phyloP scores from a whole-genome alignment of 2,329 filamentous ascomycete genomes.

The Xylaria polymorpha region DNA sequence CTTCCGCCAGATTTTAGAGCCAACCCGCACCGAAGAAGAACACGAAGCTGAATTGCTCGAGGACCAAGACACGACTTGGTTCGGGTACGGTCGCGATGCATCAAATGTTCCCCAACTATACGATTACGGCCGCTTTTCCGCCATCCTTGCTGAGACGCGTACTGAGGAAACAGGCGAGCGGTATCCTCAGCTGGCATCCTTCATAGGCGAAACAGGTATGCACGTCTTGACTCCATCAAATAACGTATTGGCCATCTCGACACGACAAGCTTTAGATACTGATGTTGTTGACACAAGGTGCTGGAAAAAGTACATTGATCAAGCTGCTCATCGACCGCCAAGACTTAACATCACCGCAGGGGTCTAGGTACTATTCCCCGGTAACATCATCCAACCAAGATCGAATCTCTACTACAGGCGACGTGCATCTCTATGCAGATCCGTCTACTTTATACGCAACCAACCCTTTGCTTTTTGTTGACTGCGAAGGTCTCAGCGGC shows the following conservation, averaged over 20 bases:
- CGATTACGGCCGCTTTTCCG: constrained; percentile 56
- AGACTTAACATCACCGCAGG: constrained; percentile 44
- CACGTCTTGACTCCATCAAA: neutral
- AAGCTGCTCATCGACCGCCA: constrained; percentile 59
- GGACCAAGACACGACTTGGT: constrained; percentile 51
- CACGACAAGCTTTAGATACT: neutral
- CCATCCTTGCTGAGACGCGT: constrained; percentile 53
- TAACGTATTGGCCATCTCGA: neutral
- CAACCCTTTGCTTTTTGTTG: constrained; percentile 60
- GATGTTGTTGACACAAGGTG: constrained; percentile 46
- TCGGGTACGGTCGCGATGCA: constrained; percentile 50
- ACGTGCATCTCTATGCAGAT: constrained; percentile 65
- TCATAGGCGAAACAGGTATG: constrained; percentile 57
- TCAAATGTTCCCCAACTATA: constrained; percentile 47
- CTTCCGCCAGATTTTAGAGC: constrained; percentile 50
- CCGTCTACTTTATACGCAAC: constrained; percentile 54
- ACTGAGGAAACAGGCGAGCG: constrained; percentile 46
- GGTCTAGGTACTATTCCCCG: constrained; percentile 54
- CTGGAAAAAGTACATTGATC: constrained; percentile 63
- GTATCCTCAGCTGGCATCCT: constrained; percentile 56
- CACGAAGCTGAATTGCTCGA: constrained; percentile 50
- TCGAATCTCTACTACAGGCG: constrained; percentile 60
- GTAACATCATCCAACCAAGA: constrained; percentile 57
- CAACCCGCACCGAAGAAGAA: constrained; percentile 48
- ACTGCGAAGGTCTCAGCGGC: constrained; percentile 64